phyloP scores from a whole-genome alignment of 257 asterid species.

The Paulownia fortunei region DNA sequence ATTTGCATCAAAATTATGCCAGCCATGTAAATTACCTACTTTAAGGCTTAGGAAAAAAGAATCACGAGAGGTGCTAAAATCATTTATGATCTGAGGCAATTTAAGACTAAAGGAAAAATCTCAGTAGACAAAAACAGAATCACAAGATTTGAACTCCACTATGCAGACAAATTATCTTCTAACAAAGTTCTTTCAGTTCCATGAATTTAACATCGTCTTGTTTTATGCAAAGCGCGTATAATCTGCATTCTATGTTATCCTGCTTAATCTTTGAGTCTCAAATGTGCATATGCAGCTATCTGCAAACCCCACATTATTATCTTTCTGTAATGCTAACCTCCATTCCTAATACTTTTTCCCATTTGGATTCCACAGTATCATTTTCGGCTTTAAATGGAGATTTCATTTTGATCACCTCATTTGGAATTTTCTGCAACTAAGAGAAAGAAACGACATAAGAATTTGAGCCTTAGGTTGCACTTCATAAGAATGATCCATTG shows the following conservation, averaged over 20 bases:
- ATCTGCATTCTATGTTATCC: slow-evolving; percentile 25
- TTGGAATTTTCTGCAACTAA: slow-evolving; percentile 29
- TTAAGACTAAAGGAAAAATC: background rate
- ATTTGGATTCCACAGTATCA: slow-evolving; percentile 2
- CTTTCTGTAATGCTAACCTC: slow-evolving; percentile 18
- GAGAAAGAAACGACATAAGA: background rate
- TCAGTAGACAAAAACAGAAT: background rate
- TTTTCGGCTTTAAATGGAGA: background rate
- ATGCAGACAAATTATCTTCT: too few relatives aligned
- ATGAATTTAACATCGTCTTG: too few relatives aligned
- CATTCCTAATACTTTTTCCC: slow-evolving; percentile 26
- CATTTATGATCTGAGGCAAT: too few relatives aligned
- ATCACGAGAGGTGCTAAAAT: too few relatives aligned
- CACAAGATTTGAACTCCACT: background rate
- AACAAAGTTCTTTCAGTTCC: too few relatives aligned
- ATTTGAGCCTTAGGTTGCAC: background rate
- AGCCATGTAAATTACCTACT: too few relatives aligned
- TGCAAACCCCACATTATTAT: slow-evolving; percentile 8
- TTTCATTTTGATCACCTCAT: background rate
- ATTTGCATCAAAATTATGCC: too few relatives aligned
- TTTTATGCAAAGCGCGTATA: background rate
- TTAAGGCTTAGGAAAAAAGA: too few relatives aligned
- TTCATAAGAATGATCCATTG: background rate
- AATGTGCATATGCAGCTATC: slow-evolving; percentile 31
- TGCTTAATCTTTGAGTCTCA: background rate